phyloP scores from a whole-genome alignment of 306 rosid species.

The Lathyrus tuberosus region DNA sequence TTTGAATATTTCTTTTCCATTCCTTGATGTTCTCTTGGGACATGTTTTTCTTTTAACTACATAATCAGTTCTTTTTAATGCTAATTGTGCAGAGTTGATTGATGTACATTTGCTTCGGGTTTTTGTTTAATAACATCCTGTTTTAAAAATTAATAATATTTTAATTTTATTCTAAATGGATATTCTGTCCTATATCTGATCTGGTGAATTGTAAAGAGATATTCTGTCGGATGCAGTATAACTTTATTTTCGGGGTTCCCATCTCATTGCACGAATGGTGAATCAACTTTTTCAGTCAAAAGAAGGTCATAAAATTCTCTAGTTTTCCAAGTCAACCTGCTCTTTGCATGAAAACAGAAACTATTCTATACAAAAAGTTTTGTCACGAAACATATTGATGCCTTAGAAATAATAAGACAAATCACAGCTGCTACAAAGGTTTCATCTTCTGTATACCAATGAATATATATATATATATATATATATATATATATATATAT shows the following conservation, averaged over 20 bases:
- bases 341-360: conserved; percentile 4
- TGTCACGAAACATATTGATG: conserved; percentile 30
- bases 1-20: background rate
- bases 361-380: conserved; percentile 29
- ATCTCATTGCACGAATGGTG: conserved; percentile 48
- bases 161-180: background rate
- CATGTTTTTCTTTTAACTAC: too few relatives aligned
- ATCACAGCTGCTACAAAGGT: conserved; percentile 8
- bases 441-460: conserved; percentile 31
- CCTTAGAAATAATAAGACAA: conserved; percentile 36
- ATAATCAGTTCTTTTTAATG: too few relatives aligned
- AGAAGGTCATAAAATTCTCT: conserved; percentile 50
- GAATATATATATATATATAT: too few relatives aligned
- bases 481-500: too few relatives aligned
- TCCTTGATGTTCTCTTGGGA: background rate
- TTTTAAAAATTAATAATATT: background rate
- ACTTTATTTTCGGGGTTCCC: conserved; percentile 37
- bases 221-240: conserved; percentile 38
- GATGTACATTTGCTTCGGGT: too few relatives aligned
- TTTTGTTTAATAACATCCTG: too few relatives aligned
- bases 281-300: conserved; percentile 52
- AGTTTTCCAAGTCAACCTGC: conserved; percentile 47
- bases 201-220: conserved; percentile 32
- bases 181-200: conserved; percentile 9
- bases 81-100: too few relatives aligned